A percentile compares a stretch with the other conserved stretches of the same genome.
Evolutionary conservation across 352 stramenopile genomes (phyloP).

Genomic region (Pythium dissotocum): DNA sequence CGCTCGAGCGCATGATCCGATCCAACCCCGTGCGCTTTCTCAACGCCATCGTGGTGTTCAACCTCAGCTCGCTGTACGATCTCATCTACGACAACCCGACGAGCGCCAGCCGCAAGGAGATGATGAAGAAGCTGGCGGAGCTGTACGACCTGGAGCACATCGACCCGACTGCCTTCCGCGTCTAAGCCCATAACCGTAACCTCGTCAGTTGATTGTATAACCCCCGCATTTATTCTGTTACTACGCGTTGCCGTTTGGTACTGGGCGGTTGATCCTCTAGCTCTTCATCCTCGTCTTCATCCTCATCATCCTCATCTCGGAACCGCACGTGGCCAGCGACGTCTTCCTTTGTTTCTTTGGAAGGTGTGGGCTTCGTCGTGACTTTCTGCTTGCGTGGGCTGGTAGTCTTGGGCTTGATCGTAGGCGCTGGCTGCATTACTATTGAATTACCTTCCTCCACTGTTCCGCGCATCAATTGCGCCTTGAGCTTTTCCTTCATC

Average conservation of each 20-base stretch:
- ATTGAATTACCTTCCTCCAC: not conserved
- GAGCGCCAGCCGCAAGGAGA: slow-evolving; percentile 78
- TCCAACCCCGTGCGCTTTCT: slow-evolving; percentile 70
- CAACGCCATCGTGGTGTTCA: slow-evolving; percentile 74
- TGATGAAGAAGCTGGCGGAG: slow-evolving; percentile 80
- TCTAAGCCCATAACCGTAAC: slow-evolving; percentile 31
- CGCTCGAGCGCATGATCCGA: slow-evolving; percentile 72
- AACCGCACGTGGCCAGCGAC: slow-evolving; percentile 45
- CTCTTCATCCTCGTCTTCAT: slow-evolving; percentile 22
- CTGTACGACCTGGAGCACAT: slow-evolving; percentile 80
- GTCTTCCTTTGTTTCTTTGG: slow-evolving; percentile 1
- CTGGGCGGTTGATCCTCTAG: not conserved
- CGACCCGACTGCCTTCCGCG: slow-evolving; percentile 63
- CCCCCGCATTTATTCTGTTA: not conserved
- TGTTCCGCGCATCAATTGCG: slow-evolving; percentile 26
- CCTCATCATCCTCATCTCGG: slow-evolving; percentile 29
- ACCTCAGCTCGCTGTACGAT: slow-evolving; percentile 82
- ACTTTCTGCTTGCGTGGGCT: not conserved
- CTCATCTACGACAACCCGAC: slow-evolving; percentile 75
- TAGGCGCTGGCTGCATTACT: too few relatives aligned
- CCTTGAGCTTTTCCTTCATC: slow-evolving; percentile 70
- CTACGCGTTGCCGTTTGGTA: slow-evolving; percentile 2
- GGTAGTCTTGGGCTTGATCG: not conserved
- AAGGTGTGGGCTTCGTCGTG: not conserved
- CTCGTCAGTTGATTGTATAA: too few relatives aligned